Percentiles rank a stretch among this genome's conserved stretches.
Conservation (phyloP, 2,329 filamentous ascomycete species). For the Aulographum hederae region DNA sequence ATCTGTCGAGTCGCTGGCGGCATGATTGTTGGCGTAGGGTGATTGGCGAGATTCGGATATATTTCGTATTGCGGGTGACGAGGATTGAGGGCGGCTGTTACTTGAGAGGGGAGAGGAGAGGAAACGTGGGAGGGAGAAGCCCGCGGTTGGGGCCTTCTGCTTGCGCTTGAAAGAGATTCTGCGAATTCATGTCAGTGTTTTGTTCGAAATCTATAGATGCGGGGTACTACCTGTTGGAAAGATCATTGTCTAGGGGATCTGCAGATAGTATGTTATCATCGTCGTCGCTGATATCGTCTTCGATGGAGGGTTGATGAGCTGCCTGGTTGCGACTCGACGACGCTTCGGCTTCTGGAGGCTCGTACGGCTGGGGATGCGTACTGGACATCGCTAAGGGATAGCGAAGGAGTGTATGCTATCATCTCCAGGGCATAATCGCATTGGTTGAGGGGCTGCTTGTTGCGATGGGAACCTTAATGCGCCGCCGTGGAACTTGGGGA, state of each 20-base stretch:
- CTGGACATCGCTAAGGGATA: too few species aligned
- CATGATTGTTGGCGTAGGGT: constrained; percentile 8
- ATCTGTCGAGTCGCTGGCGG: constrained; percentile 15
- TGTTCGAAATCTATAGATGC: not conserved
- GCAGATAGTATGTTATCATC: constrained; percentile 31
- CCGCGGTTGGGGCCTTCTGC: constrained; percentile 28
- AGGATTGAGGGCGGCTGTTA: constrained; percentile 12
- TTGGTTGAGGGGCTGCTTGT: too few species aligned
- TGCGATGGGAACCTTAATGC: too few species aligned
- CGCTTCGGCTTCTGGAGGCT: not conserved
- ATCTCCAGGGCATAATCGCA: too few species aligned
- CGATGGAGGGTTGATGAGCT: constrained; percentile 3
- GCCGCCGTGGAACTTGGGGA: too few species aligned
- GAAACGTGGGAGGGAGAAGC: constrained; percentile 25
- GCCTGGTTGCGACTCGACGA: not conserved
- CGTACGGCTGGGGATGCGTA: too few species aligned
- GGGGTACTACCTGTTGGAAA: constrained; percentile 23
- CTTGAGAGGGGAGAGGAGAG: constrained; percentile 20
- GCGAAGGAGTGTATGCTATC: too few species aligned
- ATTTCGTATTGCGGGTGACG: constrained; percentile 12
- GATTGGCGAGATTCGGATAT: constrained; percentile 11
- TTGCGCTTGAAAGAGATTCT: constrained; percentile 56
- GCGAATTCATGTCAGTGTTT: not conserved
- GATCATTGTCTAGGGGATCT: constrained; percentile 35
- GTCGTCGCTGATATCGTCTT: constrained; percentile 29